A percentile compares a stretch with the other conserved stretches of the same genome.
phyloP scores from a whole-genome alignment of 129 eudicot genomes.

The sunflower (Helianthus annuus) region DNA sequence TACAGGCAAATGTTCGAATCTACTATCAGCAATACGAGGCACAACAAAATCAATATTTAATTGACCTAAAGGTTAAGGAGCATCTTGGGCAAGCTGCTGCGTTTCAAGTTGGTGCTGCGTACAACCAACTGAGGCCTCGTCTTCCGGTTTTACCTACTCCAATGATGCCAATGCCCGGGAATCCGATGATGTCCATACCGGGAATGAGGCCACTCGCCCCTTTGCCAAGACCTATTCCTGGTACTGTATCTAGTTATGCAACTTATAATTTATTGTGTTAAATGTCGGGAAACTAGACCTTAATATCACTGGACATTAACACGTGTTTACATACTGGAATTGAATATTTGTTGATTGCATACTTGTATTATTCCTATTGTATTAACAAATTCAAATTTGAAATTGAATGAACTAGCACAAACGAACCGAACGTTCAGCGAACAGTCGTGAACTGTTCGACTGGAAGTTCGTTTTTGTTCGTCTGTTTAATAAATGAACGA shows the following conservation, averaged over 20 bases:
- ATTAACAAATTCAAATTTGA: neutral
- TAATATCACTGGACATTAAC: neutral
- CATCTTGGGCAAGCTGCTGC: constrained; percentile 81
- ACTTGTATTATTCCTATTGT: neutral
- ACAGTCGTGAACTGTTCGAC: too few species aligned
- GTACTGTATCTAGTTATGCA: constrained; percentile 18
- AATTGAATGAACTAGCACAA: neutral
- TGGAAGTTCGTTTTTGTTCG: too few species aligned
- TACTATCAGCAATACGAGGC: constrained; percentile 91
- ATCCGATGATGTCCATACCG: constrained; percentile 42
- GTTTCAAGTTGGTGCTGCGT: constrained; percentile 69
- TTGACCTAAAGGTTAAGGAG: constrained; percentile 88
- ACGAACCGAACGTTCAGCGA: neutral
- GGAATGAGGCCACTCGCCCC: constrained; percentile 74
- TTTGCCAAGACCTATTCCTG: constrained; percentile 68
- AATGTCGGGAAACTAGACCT: neutral
- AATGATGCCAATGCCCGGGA: constrained; percentile 57
- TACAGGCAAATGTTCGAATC: constrained; percentile 81
- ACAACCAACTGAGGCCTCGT: constrained; percentile 68
- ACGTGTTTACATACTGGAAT: neutral
- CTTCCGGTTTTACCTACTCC: constrained; percentile 66
- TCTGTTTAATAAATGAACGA: too few species aligned
- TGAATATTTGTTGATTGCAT: neutral
- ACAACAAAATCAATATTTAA: constrained; percentile 79
- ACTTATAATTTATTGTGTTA: neutral